phyloP scores from a whole-genome alignment of 2,329 filamentous ascomycete genomes.

The Raffaelea albimanens region DNA sequence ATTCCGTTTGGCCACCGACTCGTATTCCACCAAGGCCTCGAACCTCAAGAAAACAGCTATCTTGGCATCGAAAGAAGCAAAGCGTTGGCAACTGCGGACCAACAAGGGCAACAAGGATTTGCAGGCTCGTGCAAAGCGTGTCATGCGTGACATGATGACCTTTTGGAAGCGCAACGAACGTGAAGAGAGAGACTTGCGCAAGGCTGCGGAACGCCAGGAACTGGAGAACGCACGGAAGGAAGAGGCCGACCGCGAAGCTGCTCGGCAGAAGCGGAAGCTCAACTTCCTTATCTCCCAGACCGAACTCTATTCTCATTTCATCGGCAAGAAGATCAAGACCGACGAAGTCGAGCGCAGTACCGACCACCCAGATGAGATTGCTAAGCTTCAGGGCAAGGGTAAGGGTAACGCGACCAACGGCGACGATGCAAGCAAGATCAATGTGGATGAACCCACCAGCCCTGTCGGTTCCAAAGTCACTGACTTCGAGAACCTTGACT shows the following conservation, averaged over 20 bases:
- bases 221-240: conserved; percentile 94
- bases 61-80: conserved; percentile 91
- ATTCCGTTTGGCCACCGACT: conserved; percentile 77
- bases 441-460: conserved; percentile 44
- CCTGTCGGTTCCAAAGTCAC: conserved; percentile 64
- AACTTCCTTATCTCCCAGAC: conserved; percentile 99
- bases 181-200: conserved; percentile 88
- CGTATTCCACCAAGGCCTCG: conserved; percentile 78
- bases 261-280: conserved; percentile 94
- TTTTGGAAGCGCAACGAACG: conserved; percentile 99
- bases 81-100: conserved; percentile 91
- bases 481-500: conserved; percentile 88
- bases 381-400: conserved; percentile 36
- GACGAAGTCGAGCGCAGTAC: conserved; percentile 88
- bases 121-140: conserved; percentile 90
- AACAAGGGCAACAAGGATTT: conserved; percentile 99
- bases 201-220: conserved; percentile 90
- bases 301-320: conserved; percentile 97
- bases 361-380: conserved; percentile 64
- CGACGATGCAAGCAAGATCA: conserved; percentile 28
- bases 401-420: conserved; percentile 2
- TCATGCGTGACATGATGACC: conserved; percentile 98
- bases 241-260: conserved; percentile 94
- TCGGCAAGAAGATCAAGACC: conserved; percentile 98
- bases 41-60: conserved; percentile 97